Conservation (phyloP, 2,329 filamentous ascomycete genomes). For the Alternaria conjuncta region DNA sequence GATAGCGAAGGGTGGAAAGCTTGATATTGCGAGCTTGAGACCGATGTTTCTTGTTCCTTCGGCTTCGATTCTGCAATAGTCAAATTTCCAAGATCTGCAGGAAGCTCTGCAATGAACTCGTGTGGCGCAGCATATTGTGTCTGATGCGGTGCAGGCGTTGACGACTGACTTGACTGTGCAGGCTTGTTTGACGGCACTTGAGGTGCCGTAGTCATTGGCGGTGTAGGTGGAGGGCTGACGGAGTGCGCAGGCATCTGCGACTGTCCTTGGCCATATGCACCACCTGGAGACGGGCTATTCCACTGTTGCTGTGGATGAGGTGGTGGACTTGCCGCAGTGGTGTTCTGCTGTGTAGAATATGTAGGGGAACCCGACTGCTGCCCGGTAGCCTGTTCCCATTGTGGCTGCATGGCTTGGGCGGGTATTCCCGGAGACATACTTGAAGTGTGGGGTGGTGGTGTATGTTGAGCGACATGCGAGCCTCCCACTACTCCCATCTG, state of each 20-base stretch:
- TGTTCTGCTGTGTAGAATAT: constrained; percentile 19
- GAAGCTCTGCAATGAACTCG: constrained; percentile 44
- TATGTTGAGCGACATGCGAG: constrained; percentile 7
- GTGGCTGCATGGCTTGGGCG: constrained; percentile 13
- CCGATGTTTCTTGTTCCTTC: constrained; percentile 1
- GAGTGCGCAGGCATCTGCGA: constrained; percentile 15
- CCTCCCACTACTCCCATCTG: constrained; percentile 36
- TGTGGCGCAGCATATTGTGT: constrained; percentile 18
- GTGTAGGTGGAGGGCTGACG: constrained; percentile 28
- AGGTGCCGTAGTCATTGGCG: constrained; percentile 15
- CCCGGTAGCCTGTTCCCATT: constrained; percentile 15
- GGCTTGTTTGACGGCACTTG: constrained; percentile 13
- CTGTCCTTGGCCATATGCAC: constrained; percentile 18
- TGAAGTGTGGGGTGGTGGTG: constrained; percentile 18
- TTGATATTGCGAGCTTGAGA: constrained; percentile 31
- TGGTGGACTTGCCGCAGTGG: constrained; percentile 16
- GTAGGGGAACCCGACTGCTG: constrained; percentile 15
- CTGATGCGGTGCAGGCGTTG: constrained; percentile 19
- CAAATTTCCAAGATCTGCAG: constrained; percentile 40
- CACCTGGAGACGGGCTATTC: constrained; percentile 24
- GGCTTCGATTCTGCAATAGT: constrained; percentile 27
- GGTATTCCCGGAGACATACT: constrained; percentile 16
- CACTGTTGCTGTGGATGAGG: constrained; percentile 33
- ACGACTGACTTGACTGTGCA: constrained; percentile 16
- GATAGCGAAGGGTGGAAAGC: constrained; percentile 31